phyloP scores from a whole-genome alignment of 2,329 filamentous ascomycete species.

The Pyrenophora seminiperda region DNA sequence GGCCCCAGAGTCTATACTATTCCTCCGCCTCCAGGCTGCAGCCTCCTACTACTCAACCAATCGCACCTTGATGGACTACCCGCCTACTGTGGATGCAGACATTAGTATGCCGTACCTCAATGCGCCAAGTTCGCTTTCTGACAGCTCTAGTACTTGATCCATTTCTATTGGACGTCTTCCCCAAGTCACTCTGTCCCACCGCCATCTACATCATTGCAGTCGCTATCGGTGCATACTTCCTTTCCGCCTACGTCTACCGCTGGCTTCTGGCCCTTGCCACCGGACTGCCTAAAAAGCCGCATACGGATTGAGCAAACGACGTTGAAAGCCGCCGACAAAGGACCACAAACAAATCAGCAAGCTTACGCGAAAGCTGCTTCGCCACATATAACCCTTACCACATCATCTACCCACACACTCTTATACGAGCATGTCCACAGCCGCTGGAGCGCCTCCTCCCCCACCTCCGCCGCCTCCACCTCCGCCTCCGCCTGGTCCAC shows the following conservation, averaged over 20 bases:
- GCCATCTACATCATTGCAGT: conserved; percentile 70
- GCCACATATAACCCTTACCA: not conserved
- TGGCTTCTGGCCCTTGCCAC: conserved; percentile 35
- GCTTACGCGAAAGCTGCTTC: too few species aligned
- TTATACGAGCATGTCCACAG: conserved; percentile 27
- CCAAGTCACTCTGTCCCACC: conserved; percentile 75
- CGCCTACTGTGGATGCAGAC: conserved; percentile 77
- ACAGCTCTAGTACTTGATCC: conserved; percentile 73
- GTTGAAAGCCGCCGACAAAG: not conserved
- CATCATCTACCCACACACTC: not conserved
- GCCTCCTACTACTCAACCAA: conserved; percentile 87
- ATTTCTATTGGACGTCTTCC: conserved; percentile 78
- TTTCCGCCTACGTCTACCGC: conserved; percentile 53
- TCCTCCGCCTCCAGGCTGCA: conserved; percentile 74
- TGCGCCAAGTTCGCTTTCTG: conserved; percentile 9
- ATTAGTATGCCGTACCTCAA: conserved; percentile 53
- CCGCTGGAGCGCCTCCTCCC: conserved; percentile 28
- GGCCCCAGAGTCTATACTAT: conserved; percentile 60
- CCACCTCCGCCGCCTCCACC: conserved; percentile 24
- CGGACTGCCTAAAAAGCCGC: conserved; percentile 32
- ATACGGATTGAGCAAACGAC: conserved; percentile 36
- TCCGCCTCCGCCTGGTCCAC: conserved; percentile 14
- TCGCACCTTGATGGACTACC: conserved; percentile 72
- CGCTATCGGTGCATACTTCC: conserved; percentile 58
- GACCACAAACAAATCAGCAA: not conserved